Conservation (phyloP, 495 filamentous ascomycete species). For the Tuber calosporum region DNA sequence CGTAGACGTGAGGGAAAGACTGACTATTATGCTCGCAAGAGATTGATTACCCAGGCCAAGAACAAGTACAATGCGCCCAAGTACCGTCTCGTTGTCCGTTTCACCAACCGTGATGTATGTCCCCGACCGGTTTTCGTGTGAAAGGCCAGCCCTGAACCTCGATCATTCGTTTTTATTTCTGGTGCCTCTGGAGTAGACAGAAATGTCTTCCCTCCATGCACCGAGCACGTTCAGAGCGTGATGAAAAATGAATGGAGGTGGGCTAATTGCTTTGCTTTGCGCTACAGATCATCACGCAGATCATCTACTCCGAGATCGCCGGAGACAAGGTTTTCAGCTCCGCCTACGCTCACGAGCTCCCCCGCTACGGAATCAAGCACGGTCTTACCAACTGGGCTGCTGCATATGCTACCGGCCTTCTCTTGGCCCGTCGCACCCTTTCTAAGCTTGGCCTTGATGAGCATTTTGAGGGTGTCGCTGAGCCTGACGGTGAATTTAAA, state of each 20-base stretch:
- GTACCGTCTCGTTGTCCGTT: conserved; percentile 98
- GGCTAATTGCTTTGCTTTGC: conserved; percentile 20
- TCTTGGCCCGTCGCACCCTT: conserved; percentile 91
- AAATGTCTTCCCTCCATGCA: conserved; percentile 21
- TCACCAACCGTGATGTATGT: conserved; percentile 87
- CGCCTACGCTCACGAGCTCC: conserved; percentile 96
- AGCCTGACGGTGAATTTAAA: conserved; percentile 86
- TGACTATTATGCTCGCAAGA: conserved; percentile 99
- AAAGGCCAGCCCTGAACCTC: conserved; percentile 21
- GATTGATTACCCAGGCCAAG: conserved; percentile 99
- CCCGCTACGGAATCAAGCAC: conserved; percentile 92
- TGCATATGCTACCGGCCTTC: conserved; percentile 91
- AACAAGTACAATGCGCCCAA: conserved; percentile 99
- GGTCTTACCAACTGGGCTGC: conserved; percentile 99
- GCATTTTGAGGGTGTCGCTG: conserved; percentile 85
- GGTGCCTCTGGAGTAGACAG: conserved; percentile 12
- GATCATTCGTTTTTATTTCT: conserved; percentile 27
- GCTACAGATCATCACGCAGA: conserved; percentile 78
- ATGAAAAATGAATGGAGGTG: conserved; percentile 31
- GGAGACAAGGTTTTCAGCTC: conserved; percentile 92
- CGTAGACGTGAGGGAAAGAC: conserved; percentile 95
- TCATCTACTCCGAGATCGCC: conserved; percentile 90
- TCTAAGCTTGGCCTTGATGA: conserved; percentile 92
- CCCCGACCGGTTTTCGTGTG: background rate
- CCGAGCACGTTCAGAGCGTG: conserved; percentile 14